Base-by-base conservation (phyloP, 768 basidiomycete species). In the Suillus paluster region DNA sequence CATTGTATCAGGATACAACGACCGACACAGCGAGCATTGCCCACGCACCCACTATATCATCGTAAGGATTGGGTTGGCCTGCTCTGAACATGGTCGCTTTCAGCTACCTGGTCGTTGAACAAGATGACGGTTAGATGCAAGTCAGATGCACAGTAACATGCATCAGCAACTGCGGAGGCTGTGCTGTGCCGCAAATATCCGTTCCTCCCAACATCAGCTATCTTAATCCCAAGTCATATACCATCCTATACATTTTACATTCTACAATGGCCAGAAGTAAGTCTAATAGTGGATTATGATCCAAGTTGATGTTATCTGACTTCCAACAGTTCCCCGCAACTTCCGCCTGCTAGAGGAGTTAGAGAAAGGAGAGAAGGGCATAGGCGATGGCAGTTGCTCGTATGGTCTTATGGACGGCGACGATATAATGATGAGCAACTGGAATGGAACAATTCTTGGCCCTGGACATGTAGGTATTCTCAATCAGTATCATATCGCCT, bases 301-400 rank as follows among this genome's bases (percentile, higher is more conserved):
- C 52, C 30, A 1, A 17, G 10, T 5, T 6, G 48, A 44, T 62
- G 3, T 7, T 7, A 45, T 45, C 64, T 66, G 14, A 65, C 25
- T 30, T n/a, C 19, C n/a, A 17, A 34, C 71, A 98, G 97, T 99
- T 64, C 97, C 97, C 30, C 86, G 97, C 72, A 98, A 96, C 79
- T 99, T 99, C 82, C 86, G 93, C 55, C 87, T 99, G 23, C 87
- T 99, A 42, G 97, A 97, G 74, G 97, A 99, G 81, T 91, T 99
- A 66, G 97, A 99, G 77, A 98, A 99, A 79, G 97, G 97, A 71
- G 97, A 99, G 84, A 99, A 99, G 77, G 97, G 97, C 57, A 95
- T 99, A 74, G 97, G 97, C 65, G 97, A 98, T 79, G 97, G 96
- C 59, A 94, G 92, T 19, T 97, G 95, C 80, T 97, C 95, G 21